Percentiles rank a stretch among this genome's conserved stretches.
Evolutionary conservation across 2,329 filamentous ascomycete species (phyloP).

Genomic region (Botrytis deweyae): DNA sequence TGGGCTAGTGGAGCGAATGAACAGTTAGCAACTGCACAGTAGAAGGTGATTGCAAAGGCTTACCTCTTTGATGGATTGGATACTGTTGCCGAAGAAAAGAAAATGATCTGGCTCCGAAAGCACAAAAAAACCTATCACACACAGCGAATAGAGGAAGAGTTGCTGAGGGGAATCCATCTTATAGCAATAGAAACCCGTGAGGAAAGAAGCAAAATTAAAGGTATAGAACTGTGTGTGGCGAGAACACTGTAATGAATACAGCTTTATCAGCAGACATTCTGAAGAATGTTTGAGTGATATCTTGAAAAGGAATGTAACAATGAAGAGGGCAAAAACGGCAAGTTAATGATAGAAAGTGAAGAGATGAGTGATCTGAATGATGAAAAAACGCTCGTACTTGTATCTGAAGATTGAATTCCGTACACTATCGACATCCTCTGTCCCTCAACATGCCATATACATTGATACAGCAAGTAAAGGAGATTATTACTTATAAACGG

Average conservation of each 20-base stretch:
- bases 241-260: background rate
- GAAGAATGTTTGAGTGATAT: background rate
- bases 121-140: background rate
- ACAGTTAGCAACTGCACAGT: background rate
- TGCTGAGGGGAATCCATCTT: rapidly evolving
- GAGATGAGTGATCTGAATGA: background rate
- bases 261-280: no score
- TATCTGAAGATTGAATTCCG: background rate
- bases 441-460: background rate
- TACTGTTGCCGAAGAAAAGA: background rate
- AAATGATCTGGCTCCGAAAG: background rate
- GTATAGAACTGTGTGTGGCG: no score
- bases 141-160: no score
- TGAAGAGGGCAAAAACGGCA: background rate
- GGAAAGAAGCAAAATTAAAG: no score
- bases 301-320: background rate
- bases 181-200: no score
- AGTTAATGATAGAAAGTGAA: background rate
- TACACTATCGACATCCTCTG: no score
- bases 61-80: background rate
- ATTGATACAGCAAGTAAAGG: background rate
- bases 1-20: background rate
- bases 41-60: background rate
- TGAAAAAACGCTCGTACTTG: background rate
- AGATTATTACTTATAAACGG: background rate